These are phyloP conservation scores for Madurella fahalii DNA, from an alignment of 2,329 filamentous ascomycete species.

Conservation along the genomic window DNA sequence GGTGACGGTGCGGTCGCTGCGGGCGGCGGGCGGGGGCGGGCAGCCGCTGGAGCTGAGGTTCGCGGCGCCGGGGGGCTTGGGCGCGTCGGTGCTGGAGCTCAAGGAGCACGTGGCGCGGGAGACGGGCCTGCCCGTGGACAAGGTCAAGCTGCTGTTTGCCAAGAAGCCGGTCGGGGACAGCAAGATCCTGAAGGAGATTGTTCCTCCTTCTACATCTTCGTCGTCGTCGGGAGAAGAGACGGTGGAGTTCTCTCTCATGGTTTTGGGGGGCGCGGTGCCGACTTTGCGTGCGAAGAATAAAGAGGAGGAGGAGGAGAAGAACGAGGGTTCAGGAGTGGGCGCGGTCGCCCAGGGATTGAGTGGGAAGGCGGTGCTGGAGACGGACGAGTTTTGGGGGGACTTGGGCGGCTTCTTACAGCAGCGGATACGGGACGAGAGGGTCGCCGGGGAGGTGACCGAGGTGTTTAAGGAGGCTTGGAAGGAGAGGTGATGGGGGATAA, in stretches of 20 bases:
- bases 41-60: constrained; percentile 64
- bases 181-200: constrained; percentile 71
- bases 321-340: constrained; percentile 31
- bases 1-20: constrained; percentile 46
- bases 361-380: constrained; percentile 58
- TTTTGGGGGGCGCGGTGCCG: constrained; percentile 63
- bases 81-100: constrained; percentile 73
- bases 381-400: constrained; percentile 81
- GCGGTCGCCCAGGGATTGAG: constrained; percentile 51
- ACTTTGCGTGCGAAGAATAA: constrained; percentile 41
- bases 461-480: constrained; percentile 72
- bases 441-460: constrained; percentile 59
- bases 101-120: constrained; percentile 65
- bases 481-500: constrained; percentile 31
- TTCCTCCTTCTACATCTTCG: constrained; percentile 37
- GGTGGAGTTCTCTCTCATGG: constrained; percentile 82
- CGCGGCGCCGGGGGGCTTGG: constrained; percentile 55
- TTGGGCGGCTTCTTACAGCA: constrained; percentile 75
- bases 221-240: constrained; percentile 33
- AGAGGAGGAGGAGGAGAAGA: background rate
- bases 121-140: constrained; percentile 63
- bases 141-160: constrained; percentile 80
- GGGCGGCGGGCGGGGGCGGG: constrained; percentile 43
- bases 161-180: constrained; percentile 80
- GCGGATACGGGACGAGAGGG: constrained; percentile 66